These are phyloP conservation scores for Lophiostoma macrostomum DNA, from an alignment of 495 filamentous ascomycete species.

Conservation along the genomic window DNA sequence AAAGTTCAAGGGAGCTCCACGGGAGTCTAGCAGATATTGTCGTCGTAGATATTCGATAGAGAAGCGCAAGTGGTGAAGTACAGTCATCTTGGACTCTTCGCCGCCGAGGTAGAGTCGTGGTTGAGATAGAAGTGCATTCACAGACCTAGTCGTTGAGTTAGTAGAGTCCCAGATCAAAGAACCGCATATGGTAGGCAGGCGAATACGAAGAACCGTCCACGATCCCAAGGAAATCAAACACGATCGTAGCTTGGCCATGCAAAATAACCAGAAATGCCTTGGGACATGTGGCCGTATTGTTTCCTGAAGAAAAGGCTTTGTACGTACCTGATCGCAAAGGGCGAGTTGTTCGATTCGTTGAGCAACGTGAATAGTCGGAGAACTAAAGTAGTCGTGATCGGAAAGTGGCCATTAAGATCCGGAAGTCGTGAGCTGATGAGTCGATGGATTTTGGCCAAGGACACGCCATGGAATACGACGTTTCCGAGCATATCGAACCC, in stretches of 20 bases:
- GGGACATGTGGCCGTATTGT: no score
- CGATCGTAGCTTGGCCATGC: no score
- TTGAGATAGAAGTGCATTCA: slow-evolving; percentile 65
- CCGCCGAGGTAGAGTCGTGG: slow-evolving; percentile 67
- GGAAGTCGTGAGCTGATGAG: slow-evolving; percentile 70
- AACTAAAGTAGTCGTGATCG: slow-evolving; percentile 68
- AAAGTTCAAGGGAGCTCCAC: slow-evolving; percentile 66
- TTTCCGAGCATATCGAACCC: slow-evolving; percentile 80
- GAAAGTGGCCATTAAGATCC: slow-evolving; percentile 73
- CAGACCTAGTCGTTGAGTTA: no score
- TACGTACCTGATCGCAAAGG: slow-evolving; percentile 57
- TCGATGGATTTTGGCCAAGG: slow-evolving; percentile 53
- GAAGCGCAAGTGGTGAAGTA: slow-evolving; percentile 72
- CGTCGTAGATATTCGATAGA: slow-evolving; percentile 76
- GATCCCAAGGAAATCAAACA: no score
- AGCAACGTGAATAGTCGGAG: slow-evolving; percentile 65
- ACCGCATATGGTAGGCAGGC: no score
- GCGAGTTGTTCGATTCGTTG: slow-evolving; percentile 58
- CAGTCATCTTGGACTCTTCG: slow-evolving; percentile 56
- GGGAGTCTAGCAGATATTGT: slow-evolving; percentile 57
- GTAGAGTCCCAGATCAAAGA: no score
- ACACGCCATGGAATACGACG: slow-evolving; percentile 68
- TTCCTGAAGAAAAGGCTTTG: no score
- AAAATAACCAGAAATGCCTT: no score
- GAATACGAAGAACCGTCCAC: no score